Evolutionary conservation across 1,284 basidiomycete species (phyloP), one percentile per base, ranked within the genome.

Genomic region (Mycosarcoma mackinlayi): DNA sequence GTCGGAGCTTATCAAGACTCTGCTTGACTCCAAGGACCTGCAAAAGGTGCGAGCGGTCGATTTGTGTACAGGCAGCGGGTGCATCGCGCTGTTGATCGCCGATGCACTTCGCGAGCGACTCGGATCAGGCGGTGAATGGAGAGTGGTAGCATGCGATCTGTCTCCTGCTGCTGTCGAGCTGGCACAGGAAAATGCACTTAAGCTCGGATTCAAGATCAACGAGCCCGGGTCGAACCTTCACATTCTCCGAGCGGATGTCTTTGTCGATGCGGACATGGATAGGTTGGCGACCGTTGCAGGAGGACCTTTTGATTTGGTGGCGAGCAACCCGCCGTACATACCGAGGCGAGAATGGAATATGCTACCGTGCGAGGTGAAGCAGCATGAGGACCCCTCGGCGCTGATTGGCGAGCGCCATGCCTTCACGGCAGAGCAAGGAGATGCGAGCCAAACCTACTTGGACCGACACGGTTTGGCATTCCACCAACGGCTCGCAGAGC

Each of bases 261-360:
- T 65, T 18, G 30, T 42, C 28, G 44, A 71, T 19, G 23, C 3
- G 3, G 41, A 54, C 3, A 59, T 71, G 58, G 49, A 66, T 7
- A 16, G 5, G 23, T 28, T 71, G 16, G 46, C 54, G 0, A 16
- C 11, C 0, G 3, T 45, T 0, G 62, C 58, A 34, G 62, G 54
- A 2, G 62, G 58, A 3, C 54, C 68, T 3, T 71, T 71, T 23
- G 51, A 62, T 18, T 10, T 71, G 14, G 47, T 71, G 13, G 34
- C 66, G 13, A 58, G 62, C 47, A 71, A 71, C 24, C 68, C 68
- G 6, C 68, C 68, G 9, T 71, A 71, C 44, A 66, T 71, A 6
- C 68, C 68, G 13, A 37, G 62, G 2, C 21, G 58, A 1, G 68
- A 71, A 34, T 71, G 62, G 62, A 27, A 55, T 3, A 31, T 16